These are phyloP conservation scores for Ceratobasidium sp. DNA, from an alignment of 1,284 basidiomycete genomes.

Conservation along the genomic window DNA sequence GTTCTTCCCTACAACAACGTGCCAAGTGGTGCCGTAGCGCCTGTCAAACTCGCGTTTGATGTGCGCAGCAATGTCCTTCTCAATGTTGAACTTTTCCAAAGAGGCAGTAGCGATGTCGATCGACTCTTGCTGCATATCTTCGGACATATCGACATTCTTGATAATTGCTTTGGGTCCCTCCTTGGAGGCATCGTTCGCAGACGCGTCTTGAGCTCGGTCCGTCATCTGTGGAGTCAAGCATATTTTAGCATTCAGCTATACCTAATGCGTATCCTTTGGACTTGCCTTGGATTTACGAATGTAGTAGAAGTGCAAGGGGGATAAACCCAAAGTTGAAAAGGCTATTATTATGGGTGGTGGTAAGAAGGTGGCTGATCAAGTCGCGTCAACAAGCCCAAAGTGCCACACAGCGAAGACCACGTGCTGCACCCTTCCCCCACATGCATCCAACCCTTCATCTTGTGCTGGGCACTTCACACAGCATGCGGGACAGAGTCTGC, in stretches of 20 bases:
- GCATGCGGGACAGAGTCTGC: constrained; percentile 17
- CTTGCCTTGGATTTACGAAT: constrained; percentile 15
- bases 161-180: constrained; percentile 82
- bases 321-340: constrained; percentile 27
- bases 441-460: constrained; percentile 36
- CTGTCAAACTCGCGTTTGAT: constrained; percentile 98
- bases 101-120: constrained; percentile 89
- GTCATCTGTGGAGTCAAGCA: constrained; percentile 28
- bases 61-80: constrained; percentile 97
- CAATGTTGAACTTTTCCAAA: constrained; percentile 91
- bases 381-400: constrained; percentile 45
- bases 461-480: constrained; percentile 35
- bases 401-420: constrained; percentile 29
- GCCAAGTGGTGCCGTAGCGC: constrained; percentile 94
- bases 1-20: constrained; percentile 97
- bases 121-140: constrained; percentile 94
- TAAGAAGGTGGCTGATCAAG: constrained; percentile 34
- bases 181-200: constrained; percentile 19
- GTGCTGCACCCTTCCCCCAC: constrained; percentile 37
- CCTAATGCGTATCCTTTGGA: background rate
- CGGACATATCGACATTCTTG: constrained; percentile 97
- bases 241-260: background rate
- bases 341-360: constrained; percentile 47
- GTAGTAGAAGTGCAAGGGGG: constrained; percentile 4
- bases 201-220: constrained; percentile 43